Base-by-base conservation (phyloP, 768 basidiomycete species). In the Tremella mesenterica region DNA sequence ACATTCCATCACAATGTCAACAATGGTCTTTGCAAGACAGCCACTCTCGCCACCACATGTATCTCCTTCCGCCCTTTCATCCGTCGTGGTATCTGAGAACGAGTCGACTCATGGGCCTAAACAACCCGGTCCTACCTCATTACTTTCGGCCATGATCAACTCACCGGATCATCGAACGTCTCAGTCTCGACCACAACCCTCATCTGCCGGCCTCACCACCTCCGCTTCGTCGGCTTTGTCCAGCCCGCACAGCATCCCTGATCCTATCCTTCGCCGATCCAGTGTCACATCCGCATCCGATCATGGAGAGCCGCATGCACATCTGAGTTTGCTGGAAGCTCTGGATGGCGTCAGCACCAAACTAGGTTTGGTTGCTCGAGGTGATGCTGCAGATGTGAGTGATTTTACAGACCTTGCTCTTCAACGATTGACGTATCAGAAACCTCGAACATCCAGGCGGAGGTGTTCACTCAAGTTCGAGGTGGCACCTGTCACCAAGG, bases 141-240 rank as follows among this genome's bases (percentile, higher is more conserved):
- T 52, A 14, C 41, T 52, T 13, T 30, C 50, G 16, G 18, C 50
- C 3, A 20, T 52, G 23, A 23, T 52, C 26, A 25, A 43, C 26
- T 52, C 50, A 27, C 38, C 38, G 10, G 50, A 44, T 44, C 50
- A 44, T 33, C 38, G 34, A 27, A 26, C 21, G 27, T 23, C 44
- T 26, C n/a, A 27, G n/a, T 23, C 44, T 7, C 16, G 20, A 4
- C n/a, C 6, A 4, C 44, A 16, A 34, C 50, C 36, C 13, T 2
- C 45, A 13, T 27, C 55, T 14, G 49, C 57, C 13, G 34, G 49
- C 13, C 57, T 48, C 38, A 58, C 59, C 3, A 57, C 59, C 10
- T 49, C 54, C 12, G 59, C 63, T 38, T 61, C 59, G 16, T 61
- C 63, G 0, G 57, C 63, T 2, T 28, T 64, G 18, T 64, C 63